phyloP scores from a whole-genome alignment of 169 alveolate species.

The Besnoitia besnoiti region DNA sequence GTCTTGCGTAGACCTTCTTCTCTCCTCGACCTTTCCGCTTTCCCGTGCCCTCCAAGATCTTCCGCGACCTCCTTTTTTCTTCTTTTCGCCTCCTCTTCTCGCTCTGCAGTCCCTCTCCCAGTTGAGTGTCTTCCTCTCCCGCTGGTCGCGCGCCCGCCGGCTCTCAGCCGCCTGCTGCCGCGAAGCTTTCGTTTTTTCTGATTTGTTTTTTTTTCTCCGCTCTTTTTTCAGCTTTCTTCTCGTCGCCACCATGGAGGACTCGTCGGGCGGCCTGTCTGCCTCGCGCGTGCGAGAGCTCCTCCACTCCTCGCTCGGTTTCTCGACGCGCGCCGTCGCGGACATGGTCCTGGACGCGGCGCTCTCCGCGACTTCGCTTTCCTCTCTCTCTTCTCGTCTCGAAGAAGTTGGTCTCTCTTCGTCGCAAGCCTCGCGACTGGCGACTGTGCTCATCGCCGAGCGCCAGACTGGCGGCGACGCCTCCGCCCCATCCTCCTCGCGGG shows the following conservation, averaged over 20 bases:
- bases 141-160: not conserved
- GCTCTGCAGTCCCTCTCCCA: not conserved
- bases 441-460: not conserved
- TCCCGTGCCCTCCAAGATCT: not conserved
- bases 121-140: not conserved
- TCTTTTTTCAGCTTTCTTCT: not conserved
- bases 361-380: not conserved
- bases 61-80: not conserved
- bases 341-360: slow-evolving; percentile 22
- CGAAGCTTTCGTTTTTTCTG: not conserved
- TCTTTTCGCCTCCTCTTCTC: not conserved
- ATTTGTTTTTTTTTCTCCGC: not conserved
- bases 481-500: not conserved
- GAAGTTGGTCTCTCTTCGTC: not conserved
- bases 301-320: not conserved
- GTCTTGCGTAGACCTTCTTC: not conserved
- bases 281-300: not conserved
- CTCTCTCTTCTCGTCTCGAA: slow-evolving; percentile 36
- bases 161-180: not conserved
- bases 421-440: not conserved
- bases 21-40: not conserved
- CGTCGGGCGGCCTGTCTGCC: not conserved
- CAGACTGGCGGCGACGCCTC: not conserved
- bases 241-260: not conserved
- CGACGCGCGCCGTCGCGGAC: slow-evolving; percentile 21